Conservation (phyloP, 2,329 filamentous ascomycete genomes). For the Beauveria scarabaeidicola region DNA sequence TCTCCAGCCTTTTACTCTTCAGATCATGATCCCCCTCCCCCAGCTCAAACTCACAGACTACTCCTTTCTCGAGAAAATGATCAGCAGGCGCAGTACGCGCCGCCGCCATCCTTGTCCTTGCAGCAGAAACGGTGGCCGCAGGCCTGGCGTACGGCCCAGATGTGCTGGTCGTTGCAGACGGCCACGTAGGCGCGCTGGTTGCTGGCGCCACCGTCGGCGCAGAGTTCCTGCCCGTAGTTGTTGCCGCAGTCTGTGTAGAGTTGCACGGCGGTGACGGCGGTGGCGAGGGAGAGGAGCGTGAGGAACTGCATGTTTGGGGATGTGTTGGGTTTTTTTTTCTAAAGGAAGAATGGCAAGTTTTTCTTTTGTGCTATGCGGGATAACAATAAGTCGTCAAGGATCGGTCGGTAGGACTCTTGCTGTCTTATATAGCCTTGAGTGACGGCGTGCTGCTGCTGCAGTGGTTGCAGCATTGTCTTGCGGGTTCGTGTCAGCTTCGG, state of each 20-base stretch:
- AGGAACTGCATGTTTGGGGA: neutral
- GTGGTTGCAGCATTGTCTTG: neutral
- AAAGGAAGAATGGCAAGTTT: neutral
- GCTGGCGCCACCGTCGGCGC: constrained; percentile 3
- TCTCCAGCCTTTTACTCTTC: too few species aligned
- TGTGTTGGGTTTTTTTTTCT: neutral
- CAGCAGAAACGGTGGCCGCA: constrained; percentile 8
- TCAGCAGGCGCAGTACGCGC: constrained; percentile 6
- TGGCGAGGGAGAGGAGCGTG: neutral
- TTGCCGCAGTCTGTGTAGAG: constrained; percentile 2
- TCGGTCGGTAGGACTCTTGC: neutral
- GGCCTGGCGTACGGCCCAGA: constrained; percentile 4
- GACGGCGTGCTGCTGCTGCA: neutral
- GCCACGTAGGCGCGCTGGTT: neutral
- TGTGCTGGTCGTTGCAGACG: constrained; percentile 9
- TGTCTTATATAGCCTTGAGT: neutral
- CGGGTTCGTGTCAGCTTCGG: neutral
- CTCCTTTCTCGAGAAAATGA: too few species aligned
- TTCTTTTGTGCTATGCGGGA: neutral
- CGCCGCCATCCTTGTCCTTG: neutral
- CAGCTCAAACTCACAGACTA: too few species aligned
- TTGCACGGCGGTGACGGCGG: neutral
- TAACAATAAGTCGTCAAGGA: neutral
- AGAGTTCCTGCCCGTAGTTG: constrained; percentile 6
- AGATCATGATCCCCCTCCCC: too few species aligned